Evolutionary conservation across 2,329 filamentous ascomycete genomes (phyloP), one percentile per base, ranked within the genome.

Genomic region (Malbranchea zuffiana): DNA sequence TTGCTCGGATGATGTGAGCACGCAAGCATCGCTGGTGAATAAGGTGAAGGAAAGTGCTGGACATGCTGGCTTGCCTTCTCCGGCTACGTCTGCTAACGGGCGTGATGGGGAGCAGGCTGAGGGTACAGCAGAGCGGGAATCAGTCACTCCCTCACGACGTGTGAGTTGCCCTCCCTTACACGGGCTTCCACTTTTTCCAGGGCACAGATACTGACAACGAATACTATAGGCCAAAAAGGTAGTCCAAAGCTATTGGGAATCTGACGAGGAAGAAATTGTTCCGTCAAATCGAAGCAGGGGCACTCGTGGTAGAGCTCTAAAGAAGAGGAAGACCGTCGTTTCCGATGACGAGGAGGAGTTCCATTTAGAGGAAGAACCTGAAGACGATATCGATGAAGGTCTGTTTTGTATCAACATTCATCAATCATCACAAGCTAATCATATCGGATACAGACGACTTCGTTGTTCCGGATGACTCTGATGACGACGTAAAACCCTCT

Each of bases 401-500:
- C 5, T 29, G n/a, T 5, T 29, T 20, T 2, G 10, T 10, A 8
- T 54, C 21, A 49, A 37, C 30, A 24, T 8, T 13, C 27, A 17
- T 30, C n/a, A 19, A 12, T 11, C 16, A 18, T 10, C 6, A 3
- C 13, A 28, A 10, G 26, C 41, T 44, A 35, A 40, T 27, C 32
- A 5, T 33, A 20, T 73, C 70, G 61, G 83, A 90, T 37, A 75
- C 92, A 65, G 84, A 80, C 43, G 82, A 94, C 55, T 96, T 96
- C 51, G 69, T 96, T 16, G 86, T 81, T 3, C 77, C 81, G 0
- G 87, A 95, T 50, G 84, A 92, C 27, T 88, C 84, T 0, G 86
- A 93, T 29, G 86, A 93, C 32, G 81, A 77, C 12, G 68, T 44
- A 46, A 66, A 49, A 55, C 58, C 69, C 16, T 66, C 80, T 0